Base-by-base conservation (phyloP, 148 eudicot species). In the Chenopodium suecicum region DNA sequence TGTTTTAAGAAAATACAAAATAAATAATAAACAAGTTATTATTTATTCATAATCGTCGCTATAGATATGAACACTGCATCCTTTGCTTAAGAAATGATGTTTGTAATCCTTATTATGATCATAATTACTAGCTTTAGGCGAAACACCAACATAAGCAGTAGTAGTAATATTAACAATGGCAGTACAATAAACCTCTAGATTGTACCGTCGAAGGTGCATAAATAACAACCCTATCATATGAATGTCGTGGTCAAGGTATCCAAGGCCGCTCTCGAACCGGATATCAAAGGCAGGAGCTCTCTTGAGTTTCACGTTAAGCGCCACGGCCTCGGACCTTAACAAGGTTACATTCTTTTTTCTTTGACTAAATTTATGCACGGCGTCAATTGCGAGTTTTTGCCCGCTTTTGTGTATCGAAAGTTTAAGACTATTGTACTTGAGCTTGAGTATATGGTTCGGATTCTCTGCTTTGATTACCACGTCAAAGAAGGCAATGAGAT, bases 401-500 rank as follows among this genome's bases (percentile, higher is more conserved):
- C 65, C 65, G 22, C 65, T 71, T 27, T 83, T 83, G 64, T 29
- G 64, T 13, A 83, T 78, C 2, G 73, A 62, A 0, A 83, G 58
- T 5, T 67, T 64, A 34, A 83, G 29, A 0, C 20, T 11, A 11
- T 22, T 19, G 73, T 78, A 83, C 23, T 1, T 1, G 9, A 83
- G 78, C 56, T 65, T 78, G 54, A 12, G 16, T 5, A 12, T 2
- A 19, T 72, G 83, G 63, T 82, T 79, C 1, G 77, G 80, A 64
- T 82, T 85, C 23, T 79, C n/a, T 8, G 74, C 83, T 32, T 29
- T 9, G 80, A 85, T 79, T n/a, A n/a, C 34, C 41, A 85, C 17
- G 48, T 48, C n/a, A 60, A 85, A 82, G 64, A 71, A 9, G 48
- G 85, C 50, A 47, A 80, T 85, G 48, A 85, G 82, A 75, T 75